Conservation (phyloP, 305 asterid genomes). For the Fraxinus dipetala region DNA sequence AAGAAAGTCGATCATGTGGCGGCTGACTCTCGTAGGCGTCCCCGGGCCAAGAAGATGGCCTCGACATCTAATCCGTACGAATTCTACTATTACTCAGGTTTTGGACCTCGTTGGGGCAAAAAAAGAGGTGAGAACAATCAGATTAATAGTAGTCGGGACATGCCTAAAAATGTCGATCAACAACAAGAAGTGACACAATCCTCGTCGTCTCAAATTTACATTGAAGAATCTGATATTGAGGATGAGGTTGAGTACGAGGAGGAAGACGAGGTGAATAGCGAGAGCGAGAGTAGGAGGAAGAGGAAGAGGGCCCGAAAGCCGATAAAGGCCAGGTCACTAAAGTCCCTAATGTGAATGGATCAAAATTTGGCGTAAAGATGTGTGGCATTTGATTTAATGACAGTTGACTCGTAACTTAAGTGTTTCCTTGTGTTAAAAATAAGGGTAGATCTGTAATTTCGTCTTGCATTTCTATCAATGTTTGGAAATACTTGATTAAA, state of each 20-base stretch:
- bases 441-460: conserved; percentile 26
- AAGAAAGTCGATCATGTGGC: conserved; percentile 24
- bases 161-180: neutral
- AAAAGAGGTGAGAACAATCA: conserved; percentile 36
- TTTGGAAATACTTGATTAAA: neutral
- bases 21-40: conserved; percentile 26
- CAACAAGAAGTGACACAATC: neutral
- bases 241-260: conserved; percentile 35
- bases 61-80: conserved; percentile 39
- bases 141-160: neutral
- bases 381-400: neutral
- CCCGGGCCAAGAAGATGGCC: conserved; percentile 30
- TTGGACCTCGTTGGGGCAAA: conserved; percentile 73
- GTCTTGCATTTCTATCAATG: neutral
- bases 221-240: conserved; percentile 34
- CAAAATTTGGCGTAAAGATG: conserved; percentile 5
- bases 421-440: conserved; percentile 18
- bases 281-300: conserved; percentile 34
- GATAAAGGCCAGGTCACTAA: conserved; percentile 66
- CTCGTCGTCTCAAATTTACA: conserved; percentile 5
- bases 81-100: conserved; percentile 65
- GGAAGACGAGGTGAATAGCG: conserved; percentile 2
- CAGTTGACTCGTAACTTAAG: neutral
- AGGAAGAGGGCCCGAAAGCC: conserved; percentile 63
- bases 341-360: conserved; percentile 49